These are phyloP conservation scores for Leishmania mexicana DNA, from an alignment of 208 protist genomes.

Conservation along the genomic window DNA sequence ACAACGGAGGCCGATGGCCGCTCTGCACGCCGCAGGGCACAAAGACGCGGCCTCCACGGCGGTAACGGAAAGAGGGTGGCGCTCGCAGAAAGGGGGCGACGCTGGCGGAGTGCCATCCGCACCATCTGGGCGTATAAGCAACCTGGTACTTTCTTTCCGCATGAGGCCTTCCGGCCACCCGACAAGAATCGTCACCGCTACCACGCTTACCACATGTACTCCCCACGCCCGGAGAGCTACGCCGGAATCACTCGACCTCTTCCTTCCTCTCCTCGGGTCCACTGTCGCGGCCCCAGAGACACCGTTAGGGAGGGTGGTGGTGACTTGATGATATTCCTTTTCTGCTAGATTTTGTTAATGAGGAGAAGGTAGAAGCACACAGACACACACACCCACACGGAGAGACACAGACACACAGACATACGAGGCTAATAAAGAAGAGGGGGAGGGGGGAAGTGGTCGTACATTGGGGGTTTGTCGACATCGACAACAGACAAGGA, in stretches of 20 bases:
- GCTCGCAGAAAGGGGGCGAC: not conserved
- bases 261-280: not conserved
- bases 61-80: not conserved
- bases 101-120: not conserved
- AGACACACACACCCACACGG: constrained; percentile 10
- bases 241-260: not conserved
- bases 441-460: not conserved
- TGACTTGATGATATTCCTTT: not conserved
- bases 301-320: not conserved
- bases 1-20: not conserved
- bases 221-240: not conserved
- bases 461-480: not conserved
- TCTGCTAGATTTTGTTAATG: constrained; percentile 1
- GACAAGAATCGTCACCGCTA: not conserved
- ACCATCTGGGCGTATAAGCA: not conserved
- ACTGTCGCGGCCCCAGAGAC: not conserved
- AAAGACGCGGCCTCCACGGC: not conserved
- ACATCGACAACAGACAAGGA: not conserved
- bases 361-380: not conserved
- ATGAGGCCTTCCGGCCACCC: not conserved
- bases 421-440: not conserved
- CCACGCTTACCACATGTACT: not conserved
- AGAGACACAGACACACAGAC: not conserved
- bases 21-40: not conserved
- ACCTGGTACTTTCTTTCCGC: not conserved